Evolutionary conservation across 345 rosid genomes (phyloP).

Genomic region (Eucalyptus marginata): DNA sequence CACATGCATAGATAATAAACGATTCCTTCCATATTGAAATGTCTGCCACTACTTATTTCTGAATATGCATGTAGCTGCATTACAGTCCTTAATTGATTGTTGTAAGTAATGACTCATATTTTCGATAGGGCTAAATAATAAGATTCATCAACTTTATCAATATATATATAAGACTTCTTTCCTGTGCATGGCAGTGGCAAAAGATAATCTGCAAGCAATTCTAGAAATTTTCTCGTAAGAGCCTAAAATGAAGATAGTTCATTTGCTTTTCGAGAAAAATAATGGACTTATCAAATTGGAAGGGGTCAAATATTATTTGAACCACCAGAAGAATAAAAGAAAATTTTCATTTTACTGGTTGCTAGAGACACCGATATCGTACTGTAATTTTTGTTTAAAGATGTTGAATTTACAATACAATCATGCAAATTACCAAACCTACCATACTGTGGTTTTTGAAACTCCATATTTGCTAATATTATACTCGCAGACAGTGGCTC

Average conservation of each 20-base stretch:
- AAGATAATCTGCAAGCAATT: background rate
- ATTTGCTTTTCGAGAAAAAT: background rate
- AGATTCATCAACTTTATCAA: background rate
- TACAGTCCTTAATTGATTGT: background rate
- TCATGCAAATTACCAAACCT: background rate
- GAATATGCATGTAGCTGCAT: background rate
- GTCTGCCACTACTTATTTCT: background rate
- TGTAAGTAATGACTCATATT: background rate
- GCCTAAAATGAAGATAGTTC: background rate
- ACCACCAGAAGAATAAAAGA: background rate
- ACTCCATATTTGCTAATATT: background rate
- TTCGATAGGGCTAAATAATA: background rate
- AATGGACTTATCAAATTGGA: background rate
- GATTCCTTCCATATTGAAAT: background rate
- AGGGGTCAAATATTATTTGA: fast-evolving
- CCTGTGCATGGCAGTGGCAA: background rate
- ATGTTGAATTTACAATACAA: background rate
- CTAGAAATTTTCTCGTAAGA: background rate
- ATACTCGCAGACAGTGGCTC: background rate
- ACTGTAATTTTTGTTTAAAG: background rate
- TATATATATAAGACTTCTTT: background rate
- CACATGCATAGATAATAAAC: background rate
- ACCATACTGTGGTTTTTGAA: background rate
- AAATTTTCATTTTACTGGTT: background rate
- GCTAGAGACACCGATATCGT: background rate